Conservation (phyloP, 1,284 basidiomycete genomes). For the Grifola frondosa region DNA sequence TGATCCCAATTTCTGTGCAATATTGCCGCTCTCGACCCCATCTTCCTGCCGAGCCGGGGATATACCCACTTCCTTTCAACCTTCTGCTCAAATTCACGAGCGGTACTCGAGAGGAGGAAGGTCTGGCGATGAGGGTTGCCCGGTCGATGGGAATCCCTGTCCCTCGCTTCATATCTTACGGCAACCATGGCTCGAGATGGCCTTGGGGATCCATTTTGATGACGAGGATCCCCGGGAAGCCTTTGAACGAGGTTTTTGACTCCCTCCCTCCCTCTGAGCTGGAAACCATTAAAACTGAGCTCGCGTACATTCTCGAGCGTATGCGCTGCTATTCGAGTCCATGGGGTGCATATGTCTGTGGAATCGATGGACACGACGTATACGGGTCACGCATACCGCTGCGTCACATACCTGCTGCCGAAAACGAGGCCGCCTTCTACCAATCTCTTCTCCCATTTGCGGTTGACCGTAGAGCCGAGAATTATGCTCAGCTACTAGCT, state of each 20-base stretch:
- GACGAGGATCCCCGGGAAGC: conserved; percentile 9
- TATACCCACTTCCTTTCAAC: conserved; percentile 9
- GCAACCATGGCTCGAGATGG: not conserved
- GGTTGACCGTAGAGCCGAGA: not conserved
- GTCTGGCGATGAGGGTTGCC: conserved; percentile 15
- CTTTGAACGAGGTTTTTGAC: not conserved
- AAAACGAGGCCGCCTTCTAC: conserved; percentile 10
- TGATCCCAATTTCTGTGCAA: too few relatives aligned
- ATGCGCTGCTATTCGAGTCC: conserved; percentile 16
- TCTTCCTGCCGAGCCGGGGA: too few relatives aligned
- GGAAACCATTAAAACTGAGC: conserved; percentile 6
- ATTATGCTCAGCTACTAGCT: not conserved
- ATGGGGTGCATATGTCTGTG: conserved; percentile 10
- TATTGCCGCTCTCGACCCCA: too few relatives aligned
- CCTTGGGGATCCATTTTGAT: conserved; percentile 14
- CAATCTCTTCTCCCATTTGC: conserved; percentile 1
- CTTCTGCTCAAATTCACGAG: conserved; percentile 6
- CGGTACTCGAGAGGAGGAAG: conserved; percentile 15
- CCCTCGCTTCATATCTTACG: conserved; percentile 16
- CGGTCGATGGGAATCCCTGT: conserved; percentile 18
- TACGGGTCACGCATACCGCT: conserved; percentile 5
- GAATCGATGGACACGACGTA: conserved; percentile 8
- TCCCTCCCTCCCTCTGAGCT: conserved; percentile 3
- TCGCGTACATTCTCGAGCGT: conserved; percentile 1
- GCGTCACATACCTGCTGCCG: conserved; percentile 1